Evolutionary conservation across 2,329 filamentous ascomycete species (phyloP), one percentile per base, ranked within the genome.

Genomic region (Penicillium sp.): DNA sequence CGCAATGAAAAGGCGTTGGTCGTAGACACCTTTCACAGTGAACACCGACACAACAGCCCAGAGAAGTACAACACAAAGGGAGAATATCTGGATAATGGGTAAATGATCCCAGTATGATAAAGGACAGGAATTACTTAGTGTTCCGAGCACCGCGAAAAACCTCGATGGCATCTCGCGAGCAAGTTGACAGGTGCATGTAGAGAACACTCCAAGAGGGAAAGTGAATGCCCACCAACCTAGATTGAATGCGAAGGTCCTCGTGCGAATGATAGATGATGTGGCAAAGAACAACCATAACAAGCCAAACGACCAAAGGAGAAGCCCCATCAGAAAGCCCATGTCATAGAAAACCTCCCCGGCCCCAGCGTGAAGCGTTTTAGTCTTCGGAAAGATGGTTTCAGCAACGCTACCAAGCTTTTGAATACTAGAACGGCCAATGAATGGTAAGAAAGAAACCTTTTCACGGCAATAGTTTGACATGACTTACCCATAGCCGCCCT

Each of bases 201-300:
- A 74, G 62, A 79, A 83, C 0, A 83, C 81, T 2, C 81, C 82
- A 1, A 83, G 59, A 0, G 81, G 81, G 57, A 84, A 84, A 0
- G 77, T 81, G 51, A 84, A 82, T 1, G 78, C 79, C 81, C 80
- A 84, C 81, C 81, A 82, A 23, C 81, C 81, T 72, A 84, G 80
- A 62, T 84, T 84, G 67, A 85, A 83, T 0, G 80, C 79, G 60
- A 84, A 81, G n/a, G 52, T 39, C 15, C 13, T 60, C 29, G 58
- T 60, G 3, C 56, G 47, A 6, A 63, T 57, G 26, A 73, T 65
- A 9, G 68, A 65, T 2, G 65, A 66, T 3, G 67, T 46, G 7
- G 70, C 70, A 28, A 70, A 67, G 29, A 70, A 67, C 10, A 72
- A 55, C 70, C 70, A 73, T 4, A 65, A 58, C 1, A 71, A 49